Evolutionary conservation across 345 rosid species (phyloP), one percentile per base, ranked within the genome.

Genomic region (Eutrema yunnanense): DNA sequence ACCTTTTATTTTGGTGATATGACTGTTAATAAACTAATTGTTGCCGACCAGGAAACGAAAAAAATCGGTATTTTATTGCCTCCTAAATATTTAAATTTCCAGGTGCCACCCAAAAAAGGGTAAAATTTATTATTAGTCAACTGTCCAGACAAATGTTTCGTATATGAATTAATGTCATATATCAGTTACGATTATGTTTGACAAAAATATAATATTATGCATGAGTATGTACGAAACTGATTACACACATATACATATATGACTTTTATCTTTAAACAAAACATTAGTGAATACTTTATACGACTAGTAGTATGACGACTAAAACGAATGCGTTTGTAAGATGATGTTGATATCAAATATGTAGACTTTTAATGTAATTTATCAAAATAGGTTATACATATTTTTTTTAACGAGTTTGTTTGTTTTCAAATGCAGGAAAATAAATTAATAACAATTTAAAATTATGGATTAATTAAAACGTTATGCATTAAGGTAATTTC

Each of bases 91-190:
- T 12, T 9, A 4, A 19, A 34, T 1, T 29, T 30, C 9, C 37
- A 53, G 16, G 29, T 27, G 65, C 41, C 70, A 33, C 19, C 32
- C 50, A 64, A 10, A 54, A 29, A 14, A 19, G 0, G 33, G 6
- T 37, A 55, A 73, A 30, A 46, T 54, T 55, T 43, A 1, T 11
- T 12, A 34, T 29, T 9, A 46, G 65, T 65, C 77, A 73, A 65
- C 56, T 66, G 7, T 53, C 38, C 6, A 26, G 19, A 33, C 33
- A 11, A 19, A 54, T 53, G 0, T 51, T 0, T 2, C 34, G 22
- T 33, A n/a, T 3, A 44, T 34, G 14, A 53, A 8, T 22, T 22
- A 22, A 22, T 22, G 1, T 22, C 26, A 22, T 22, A 22, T 22
- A 22, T 40, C 49, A 46, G 19, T 59, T 29, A 14, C 41, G 33